These are phyloP conservation scores for Backusella australiensis DNA, from an alignment of 192 early-diverging fungal genomes.

Conservation along the genomic window DNA sequence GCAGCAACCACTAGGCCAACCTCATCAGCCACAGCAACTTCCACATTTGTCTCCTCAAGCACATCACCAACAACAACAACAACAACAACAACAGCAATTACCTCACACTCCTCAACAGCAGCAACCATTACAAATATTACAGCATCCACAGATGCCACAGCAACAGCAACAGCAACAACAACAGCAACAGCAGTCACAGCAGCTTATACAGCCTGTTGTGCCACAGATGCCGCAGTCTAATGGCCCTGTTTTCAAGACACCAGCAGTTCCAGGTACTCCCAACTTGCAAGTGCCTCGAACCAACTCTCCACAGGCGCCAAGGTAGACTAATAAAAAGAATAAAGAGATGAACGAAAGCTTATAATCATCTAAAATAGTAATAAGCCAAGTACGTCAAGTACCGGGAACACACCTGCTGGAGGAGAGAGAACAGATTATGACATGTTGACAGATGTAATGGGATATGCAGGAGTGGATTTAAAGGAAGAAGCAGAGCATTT, in stretches of 20 bases:
- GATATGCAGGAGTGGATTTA: slow-evolving; percentile 76
- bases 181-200: not conserved
- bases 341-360: not conserved
- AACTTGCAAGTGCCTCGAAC: slow-evolving; percentile 30
- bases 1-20: not conserved
- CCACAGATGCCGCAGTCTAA: not conserved
- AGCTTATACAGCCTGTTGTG: not conserved
- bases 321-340: not conserved
- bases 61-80: not conserved
- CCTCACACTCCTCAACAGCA: not conserved
- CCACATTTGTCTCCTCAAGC: not conserved
- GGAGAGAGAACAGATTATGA: slow-evolving; percentile 48
- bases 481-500: slow-evolving; percentile 44
- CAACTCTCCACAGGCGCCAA: not conserved
- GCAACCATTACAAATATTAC: not conserved
- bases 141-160: not conserved
- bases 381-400: slow-evolving; percentile 17
- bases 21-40: not conserved
- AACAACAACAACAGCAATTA: not conserved
- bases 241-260: slow-evolving; percentile 8
- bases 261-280: slow-evolving; percentile 29
- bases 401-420: slow-evolving; percentile 12
- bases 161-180: slow-evolving; percentile 10
- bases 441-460: slow-evolving; percentile 73
- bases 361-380: not conserved